Conservation (phyloP, 306 rosid species). For the Prunus mongolica region DNA sequence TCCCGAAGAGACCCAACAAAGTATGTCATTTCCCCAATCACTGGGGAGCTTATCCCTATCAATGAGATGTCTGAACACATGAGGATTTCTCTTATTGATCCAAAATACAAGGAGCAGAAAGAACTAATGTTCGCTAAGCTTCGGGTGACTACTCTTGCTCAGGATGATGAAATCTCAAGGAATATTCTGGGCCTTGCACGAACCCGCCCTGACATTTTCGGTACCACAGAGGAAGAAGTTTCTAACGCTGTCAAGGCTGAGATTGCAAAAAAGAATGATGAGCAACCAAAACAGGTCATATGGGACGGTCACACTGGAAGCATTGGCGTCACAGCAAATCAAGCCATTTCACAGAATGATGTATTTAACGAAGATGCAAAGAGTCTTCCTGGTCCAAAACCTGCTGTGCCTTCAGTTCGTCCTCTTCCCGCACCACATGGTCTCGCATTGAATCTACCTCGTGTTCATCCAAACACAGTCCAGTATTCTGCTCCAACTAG, state of each 20-base stretch:
- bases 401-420: slow-evolving; percentile 74
- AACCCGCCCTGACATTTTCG: slow-evolving; percentile 94
- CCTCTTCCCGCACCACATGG: slow-evolving; percentile 96
- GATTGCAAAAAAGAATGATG: slow-evolving; percentile 92
- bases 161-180: slow-evolving; percentile 87
- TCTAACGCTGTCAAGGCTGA: slow-evolving; percentile 98
- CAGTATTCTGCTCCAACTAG: slow-evolving; percentile 61
- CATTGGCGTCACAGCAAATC: slow-evolving; percentile 90
- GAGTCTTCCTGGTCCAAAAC: slow-evolving; percentile 83
- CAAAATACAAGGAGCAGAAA: slow-evolving; percentile 92
- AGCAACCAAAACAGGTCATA: slow-evolving; percentile 95
- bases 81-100: slow-evolving; percentile 97
- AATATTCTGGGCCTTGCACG: slow-evolving; percentile 91
- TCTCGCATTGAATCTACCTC: slow-evolving; percentile 85
- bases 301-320: slow-evolving; percentile 99
- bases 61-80: slow-evolving; percentile 97
- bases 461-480: slow-evolving; percentile 41
- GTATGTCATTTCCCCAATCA: slow-evolving; percentile 83
- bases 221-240: slow-evolving; percentile 96
- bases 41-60: slow-evolving; percentile 79
- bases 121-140: slow-evolving; percentile 98
- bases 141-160: slow-evolving; percentile 92
- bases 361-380: slow-evolving; percentile 44
- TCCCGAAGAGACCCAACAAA: slow-evolving; percentile 83
- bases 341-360: slow-evolving; percentile 82